These are phyloP conservation scores for Talaromyces verruculosus DNA, from an alignment of 2,329 filamentous ascomycete species.

Conservation along the genomic window DNA sequence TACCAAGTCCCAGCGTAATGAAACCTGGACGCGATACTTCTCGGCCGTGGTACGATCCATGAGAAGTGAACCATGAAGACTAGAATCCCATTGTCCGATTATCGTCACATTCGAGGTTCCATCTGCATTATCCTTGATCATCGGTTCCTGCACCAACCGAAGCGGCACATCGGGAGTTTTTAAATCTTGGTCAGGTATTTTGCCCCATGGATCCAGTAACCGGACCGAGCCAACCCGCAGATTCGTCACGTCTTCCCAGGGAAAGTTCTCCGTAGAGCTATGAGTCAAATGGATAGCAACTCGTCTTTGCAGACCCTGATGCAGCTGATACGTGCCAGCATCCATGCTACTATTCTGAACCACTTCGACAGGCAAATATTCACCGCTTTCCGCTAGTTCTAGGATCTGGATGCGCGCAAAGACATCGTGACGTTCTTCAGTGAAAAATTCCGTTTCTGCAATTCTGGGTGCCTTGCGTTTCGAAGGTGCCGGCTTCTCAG, in stretches of 20 bases:
- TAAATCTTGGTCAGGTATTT: slow-evolving; percentile 74
- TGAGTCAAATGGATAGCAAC: slow-evolving; percentile 87
- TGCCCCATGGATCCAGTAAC: slow-evolving; percentile 80
- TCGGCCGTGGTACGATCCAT: slow-evolving; percentile 93
- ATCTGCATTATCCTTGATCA: slow-evolving; percentile 81
- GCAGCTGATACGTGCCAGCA: slow-evolving; percentile 87
- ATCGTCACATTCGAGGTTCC: slow-evolving; percentile 85
- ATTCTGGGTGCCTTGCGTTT: slow-evolving; percentile 67
- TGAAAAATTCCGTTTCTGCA: slow-evolving; percentile 87
- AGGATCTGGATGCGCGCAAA: slow-evolving; percentile 85
- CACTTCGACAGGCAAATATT: slow-evolving; percentile 90
- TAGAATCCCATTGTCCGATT: slow-evolving; percentile 95
- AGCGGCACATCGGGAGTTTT: slow-evolving; percentile 72
- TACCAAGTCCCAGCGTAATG: slow-evolving; percentile 79
- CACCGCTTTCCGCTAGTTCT: slow-evolving; percentile 86
- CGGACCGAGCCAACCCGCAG: slow-evolving; percentile 79
- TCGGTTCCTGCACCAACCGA: slow-evolving; percentile 73
- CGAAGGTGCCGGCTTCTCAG: slow-evolving; percentile 53
- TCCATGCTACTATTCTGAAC: slow-evolving; percentile 82
- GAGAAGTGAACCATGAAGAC: slow-evolving; percentile 83
- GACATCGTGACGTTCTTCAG: slow-evolving; percentile 89
- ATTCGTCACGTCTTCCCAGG: slow-evolving; percentile 79
- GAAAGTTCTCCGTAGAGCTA: slow-evolving; percentile 80
- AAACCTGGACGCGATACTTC: slow-evolving; percentile 86
- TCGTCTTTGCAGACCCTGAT: slow-evolving; percentile 88